Evolutionary conservation across 2,329 filamentous ascomycete genomes (phyloP).

Genomic region (Diaporthe ilicicola): DNA sequence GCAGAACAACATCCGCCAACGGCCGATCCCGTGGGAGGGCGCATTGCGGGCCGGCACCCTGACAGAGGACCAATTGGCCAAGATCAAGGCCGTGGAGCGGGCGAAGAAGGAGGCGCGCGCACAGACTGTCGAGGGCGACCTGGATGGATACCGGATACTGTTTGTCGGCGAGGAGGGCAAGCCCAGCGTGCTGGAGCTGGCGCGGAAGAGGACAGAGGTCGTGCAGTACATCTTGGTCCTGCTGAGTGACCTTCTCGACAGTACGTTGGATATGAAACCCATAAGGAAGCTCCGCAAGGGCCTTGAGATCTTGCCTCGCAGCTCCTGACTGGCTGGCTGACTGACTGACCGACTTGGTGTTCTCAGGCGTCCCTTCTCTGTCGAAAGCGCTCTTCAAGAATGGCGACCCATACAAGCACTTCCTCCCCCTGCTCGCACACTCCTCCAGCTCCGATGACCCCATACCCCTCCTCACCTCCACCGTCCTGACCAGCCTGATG

Average conservation of each 20-base stretch:
- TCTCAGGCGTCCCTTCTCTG: conserved; percentile 79
- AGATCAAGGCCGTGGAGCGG: conserved; percentile 97
- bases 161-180: conserved; percentile 80
- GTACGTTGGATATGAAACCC: conserved; percentile 58
- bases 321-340: not conserved
- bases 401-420: conserved; percentile 80
- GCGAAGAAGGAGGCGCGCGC: conserved; percentile 90
- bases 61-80: conserved; percentile 91
- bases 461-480: conserved; percentile 88
- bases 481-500: conserved; percentile 83
- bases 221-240: conserved; percentile 95
- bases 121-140: conserved; percentile 81
- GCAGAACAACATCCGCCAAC: conserved; percentile 95
- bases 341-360: not conserved
- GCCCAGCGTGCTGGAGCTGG: conserved; percentile 80
- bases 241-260: conserved; percentile 84
- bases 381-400: conserved; percentile 79
- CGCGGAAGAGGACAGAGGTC: conserved; percentile 86
- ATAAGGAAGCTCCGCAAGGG: not conserved
- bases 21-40: conserved; percentile 97
- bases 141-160: conserved; percentile 80
- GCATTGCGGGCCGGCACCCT: conserved; percentile 93
- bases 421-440: conserved; percentile 84
- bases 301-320: not conserved
- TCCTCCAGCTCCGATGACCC: conserved; percentile 78